These are phyloP conservation scores for Craterostigma plantagineum DNA, from an alignment of 257 asterid genomes.

Conservation along the genomic window DNA sequence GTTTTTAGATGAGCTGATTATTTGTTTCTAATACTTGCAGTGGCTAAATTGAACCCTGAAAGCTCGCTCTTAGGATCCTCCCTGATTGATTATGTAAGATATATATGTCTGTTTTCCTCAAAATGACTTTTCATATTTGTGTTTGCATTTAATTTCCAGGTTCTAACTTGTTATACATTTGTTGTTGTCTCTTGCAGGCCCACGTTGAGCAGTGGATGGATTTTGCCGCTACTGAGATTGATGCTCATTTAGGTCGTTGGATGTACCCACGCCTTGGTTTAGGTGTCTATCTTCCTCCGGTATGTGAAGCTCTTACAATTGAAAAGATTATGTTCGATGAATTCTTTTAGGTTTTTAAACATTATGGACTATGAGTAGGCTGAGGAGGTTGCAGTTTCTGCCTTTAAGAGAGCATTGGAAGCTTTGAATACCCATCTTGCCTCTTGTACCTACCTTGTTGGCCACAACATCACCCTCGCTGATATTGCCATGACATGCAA, in stretches of 20 bases:
- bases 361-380: constrained; percentile 18
- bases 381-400: constrained; percentile 54
- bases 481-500: constrained; percentile 59
- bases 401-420: constrained; percentile 49
- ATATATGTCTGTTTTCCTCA: neutral
- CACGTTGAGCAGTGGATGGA: constrained; percentile 49
- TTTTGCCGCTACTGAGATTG: constrained; percentile 33
- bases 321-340: too few relatives aligned
- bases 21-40: constrained; percentile 17
- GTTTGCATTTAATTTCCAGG: too few relatives aligned
- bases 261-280: constrained; percentile 24
- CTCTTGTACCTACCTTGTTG: constrained; percentile 71
- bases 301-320: constrained; percentile 9
- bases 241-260: constrained; percentile 15
- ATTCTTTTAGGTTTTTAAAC: too few relatives aligned
- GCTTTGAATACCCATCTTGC: constrained; percentile 74
- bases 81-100: constrained; percentile 53
- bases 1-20: neutral
- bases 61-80: constrained; percentile 49
- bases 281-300: constrained; percentile 22
- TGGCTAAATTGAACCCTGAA: constrained; percentile 32
- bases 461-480: constrained; percentile 65
- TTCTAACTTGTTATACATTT: neutral
- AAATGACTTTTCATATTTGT: too few relatives aligned
- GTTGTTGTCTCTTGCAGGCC: constrained; percentile 13